Percentiles rank a stretch among this genome's conserved stretches.
Evolutionary conservation across 23 red algal species (phyloP).

Genomic region (Gracilariopsis chorda): DNA sequence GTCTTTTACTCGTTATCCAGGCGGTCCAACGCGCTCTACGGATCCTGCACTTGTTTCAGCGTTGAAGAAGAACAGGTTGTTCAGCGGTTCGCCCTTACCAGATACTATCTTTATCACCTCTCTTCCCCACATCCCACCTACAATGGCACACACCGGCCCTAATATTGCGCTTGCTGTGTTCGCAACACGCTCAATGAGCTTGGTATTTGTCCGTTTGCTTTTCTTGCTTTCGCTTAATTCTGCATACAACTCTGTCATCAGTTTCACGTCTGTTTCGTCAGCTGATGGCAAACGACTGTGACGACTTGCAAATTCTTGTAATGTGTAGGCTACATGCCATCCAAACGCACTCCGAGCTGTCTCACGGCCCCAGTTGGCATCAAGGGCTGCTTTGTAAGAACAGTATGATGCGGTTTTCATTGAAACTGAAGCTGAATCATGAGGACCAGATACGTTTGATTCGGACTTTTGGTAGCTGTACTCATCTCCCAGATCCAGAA

Average conservation of each 20-base stretch:
- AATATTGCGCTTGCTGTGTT: background rate
- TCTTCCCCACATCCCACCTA: constrained; percentile 76
- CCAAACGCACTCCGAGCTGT: constrained; percentile 5
- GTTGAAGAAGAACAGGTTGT: constrained; percentile 75
- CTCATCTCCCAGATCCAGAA: constrained; percentile 46
- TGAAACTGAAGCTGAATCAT: background rate
- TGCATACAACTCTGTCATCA: background rate
- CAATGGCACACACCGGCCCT: constrained; percentile 52
- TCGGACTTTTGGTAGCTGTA: constrained; percentile 16
- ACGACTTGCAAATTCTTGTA: constrained; percentile 36
- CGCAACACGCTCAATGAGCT: background rate
- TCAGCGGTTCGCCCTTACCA: constrained; percentile 56
- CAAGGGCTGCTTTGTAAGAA: constrained; percentile 29
- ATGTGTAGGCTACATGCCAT: constrained; percentile 36
- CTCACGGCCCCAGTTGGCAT: constrained; percentile 12
- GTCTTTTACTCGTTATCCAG: too few species aligned
- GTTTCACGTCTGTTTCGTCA: constrained; percentile 2
- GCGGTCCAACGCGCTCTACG: constrained; percentile 26
- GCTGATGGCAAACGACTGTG: constrained; percentile 28
- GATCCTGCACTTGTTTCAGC: constrained; percentile 33
- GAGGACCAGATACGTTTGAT: background rate
- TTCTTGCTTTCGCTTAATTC: constrained; percentile 15
- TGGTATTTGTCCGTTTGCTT: background rate
- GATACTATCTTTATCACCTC: constrained; percentile 73
- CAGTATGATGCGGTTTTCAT: background rate